These are phyloP conservation scores for Auricularia auricula-judae DNA, from an alignment of 768 basidiomycete genomes.

Conservation along the genomic window DNA sequence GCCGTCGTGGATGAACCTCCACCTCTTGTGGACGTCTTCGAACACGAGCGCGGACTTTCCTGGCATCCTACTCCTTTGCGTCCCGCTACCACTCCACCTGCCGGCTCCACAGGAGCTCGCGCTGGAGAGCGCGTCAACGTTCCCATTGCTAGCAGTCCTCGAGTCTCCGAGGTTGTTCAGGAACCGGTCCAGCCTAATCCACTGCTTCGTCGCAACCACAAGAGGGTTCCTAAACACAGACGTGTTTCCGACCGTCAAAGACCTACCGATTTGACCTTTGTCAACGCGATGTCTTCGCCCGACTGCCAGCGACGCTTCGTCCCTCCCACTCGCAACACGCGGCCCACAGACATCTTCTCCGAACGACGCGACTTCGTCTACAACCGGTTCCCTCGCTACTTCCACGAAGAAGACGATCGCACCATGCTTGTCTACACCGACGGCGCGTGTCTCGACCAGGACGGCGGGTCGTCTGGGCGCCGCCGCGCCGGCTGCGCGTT, in stretches of 20 bases:
- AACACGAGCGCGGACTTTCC: background rate
- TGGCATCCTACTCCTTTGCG: background rate
- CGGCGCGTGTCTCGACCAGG: constrained; percentile 4
- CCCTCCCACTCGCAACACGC: background rate
- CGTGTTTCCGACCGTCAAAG: background rate
- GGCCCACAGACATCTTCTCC: background rate
- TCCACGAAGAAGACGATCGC: background rate
- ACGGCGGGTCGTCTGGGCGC: background rate
- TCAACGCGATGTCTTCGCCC: background rate
- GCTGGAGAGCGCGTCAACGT: background rate
- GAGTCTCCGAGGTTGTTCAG: background rate
- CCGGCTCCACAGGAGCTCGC: background rate
- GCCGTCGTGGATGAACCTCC: background rate
- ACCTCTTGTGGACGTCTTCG: background rate
- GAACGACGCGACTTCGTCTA: background rate
- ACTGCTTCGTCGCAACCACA: background rate
- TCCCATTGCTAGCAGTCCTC: background rate
- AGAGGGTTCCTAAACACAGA: background rate
- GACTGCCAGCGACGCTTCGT: background rate
- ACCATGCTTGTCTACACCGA: constrained; percentile 7
- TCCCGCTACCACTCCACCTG: background rate
- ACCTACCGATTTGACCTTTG: background rate
- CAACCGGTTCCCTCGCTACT: background rate
- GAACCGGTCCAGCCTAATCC: background rate
- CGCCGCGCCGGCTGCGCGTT: constrained; percentile 4